phyloP scores from a whole-genome alignment of 257 asterid species.

The Misopates orontium region DNA sequence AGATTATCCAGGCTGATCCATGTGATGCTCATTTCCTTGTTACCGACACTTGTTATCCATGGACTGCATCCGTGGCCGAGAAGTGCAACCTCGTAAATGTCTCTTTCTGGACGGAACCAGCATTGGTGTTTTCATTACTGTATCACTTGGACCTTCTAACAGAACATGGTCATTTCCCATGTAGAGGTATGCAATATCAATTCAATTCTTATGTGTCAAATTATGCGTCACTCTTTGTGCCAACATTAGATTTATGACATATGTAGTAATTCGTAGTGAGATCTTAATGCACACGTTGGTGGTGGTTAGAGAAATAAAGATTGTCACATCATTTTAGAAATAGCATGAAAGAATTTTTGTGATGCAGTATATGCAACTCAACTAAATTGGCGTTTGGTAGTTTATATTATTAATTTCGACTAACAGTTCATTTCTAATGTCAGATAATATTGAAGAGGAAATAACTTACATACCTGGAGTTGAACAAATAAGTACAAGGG shows the following conservation, averaged over 20 bases:
- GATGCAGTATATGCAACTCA: too few relatives aligned
- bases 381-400: too few relatives aligned
- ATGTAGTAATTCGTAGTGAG: too few relatives aligned
- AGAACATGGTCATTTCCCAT: constrained; percentile 42
- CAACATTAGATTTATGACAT: too few relatives aligned
- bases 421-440: background rate
- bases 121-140: constrained; percentile 35
- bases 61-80: constrained; percentile 39
- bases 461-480: constrained; percentile 69
- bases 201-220: too few relatives aligned
- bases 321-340: too few relatives aligned
- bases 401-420: background rate
- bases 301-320: too few relatives aligned
- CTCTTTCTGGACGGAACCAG: constrained; percentile 40
- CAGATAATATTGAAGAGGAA: constrained; percentile 40
- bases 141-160: constrained; percentile 39
- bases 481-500: constrained; percentile 43
- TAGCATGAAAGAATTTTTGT: too few relatives aligned
- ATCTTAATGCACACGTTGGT: too few relatives aligned
- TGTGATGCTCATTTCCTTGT: constrained; percentile 34
- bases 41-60: constrained; percentile 37
- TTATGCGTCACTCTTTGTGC: too few relatives aligned
- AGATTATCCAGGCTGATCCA: constrained; percentile 31
- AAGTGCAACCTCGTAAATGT: constrained; percentile 42
- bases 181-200: constrained; percentile 31